A percentile compares a stretch with the other conserved stretches of the same genome.
phyloP scores from a whole-genome alignment of 2,329 filamentous ascomycete species.

The Aureobasidium sp. region DNA sequence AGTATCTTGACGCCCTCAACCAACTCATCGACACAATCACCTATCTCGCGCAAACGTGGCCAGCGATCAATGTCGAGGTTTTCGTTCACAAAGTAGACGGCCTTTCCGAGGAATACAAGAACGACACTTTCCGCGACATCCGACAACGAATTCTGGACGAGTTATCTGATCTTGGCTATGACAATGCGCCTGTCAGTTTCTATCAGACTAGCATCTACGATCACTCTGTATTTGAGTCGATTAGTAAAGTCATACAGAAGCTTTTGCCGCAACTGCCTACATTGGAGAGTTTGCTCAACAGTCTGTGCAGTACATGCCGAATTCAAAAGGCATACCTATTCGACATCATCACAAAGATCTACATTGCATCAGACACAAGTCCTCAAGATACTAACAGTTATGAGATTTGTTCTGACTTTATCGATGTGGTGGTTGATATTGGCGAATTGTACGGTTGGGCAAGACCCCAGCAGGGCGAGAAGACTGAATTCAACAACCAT shows the following conservation, averaged over 20 bases:
- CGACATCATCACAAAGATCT: constrained; percentile 98
- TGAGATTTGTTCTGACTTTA: constrained; percentile 98
- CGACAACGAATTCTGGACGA: constrained; percentile 98
- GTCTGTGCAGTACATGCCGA: constrained; percentile 90
- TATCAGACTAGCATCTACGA: constrained; percentile 99
- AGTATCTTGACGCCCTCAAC: constrained; percentile 92
- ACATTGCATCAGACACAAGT: constrained; percentile 95
- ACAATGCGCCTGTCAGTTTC: constrained; percentile 94
- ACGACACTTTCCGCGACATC: constrained; percentile 97
- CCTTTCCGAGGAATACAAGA: constrained; percentile 96
- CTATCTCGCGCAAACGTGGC: constrained; percentile 88
- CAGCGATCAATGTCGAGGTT: constrained; percentile 96
- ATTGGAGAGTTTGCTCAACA: constrained; percentile 93
- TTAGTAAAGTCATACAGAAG: constrained; percentile 98
- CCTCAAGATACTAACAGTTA: constrained; percentile 97
- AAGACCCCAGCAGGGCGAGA: constrained; percentile 38
- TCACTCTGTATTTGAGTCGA: constrained; percentile 98
- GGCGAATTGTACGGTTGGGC: constrained; percentile 94
- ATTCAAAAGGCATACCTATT: constrained; percentile 99
- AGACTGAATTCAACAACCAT: constrained; percentile 47
- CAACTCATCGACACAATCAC: constrained; percentile 91
- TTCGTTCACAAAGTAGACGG: constrained; percentile 99
- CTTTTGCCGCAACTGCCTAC: constrained; percentile 94
- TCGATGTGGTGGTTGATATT: constrained; percentile 98
- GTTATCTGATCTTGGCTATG: constrained; percentile 90